Conservation (phyloP, 176 grass and related monocot genomes). For the Cenchrus fungigraminus region DNA sequence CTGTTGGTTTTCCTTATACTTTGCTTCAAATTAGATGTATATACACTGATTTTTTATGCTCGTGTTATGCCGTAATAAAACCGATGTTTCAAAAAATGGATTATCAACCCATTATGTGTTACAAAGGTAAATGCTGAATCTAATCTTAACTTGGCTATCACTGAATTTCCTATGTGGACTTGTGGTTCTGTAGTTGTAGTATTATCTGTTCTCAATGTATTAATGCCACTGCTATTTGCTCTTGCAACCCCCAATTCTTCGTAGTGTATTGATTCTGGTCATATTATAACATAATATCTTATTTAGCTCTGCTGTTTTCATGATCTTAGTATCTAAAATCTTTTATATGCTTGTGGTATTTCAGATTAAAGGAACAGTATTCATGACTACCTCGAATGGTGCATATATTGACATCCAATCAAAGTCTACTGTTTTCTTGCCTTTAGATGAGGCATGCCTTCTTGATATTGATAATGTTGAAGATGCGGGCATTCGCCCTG, state of each 20-base stretch:
- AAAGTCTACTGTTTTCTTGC: constrained; percentile 83
- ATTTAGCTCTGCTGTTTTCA: neutral
- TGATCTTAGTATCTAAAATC: constrained; percentile 27
- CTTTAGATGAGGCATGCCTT: constrained; percentile 79
- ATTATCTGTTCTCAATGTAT: neutral
- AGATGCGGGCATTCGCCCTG: constrained; percentile 80
- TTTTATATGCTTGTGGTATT: constrained; percentile 26
- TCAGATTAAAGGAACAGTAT: constrained; percentile 89
- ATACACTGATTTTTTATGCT: neutral
- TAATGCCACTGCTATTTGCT: neutral
- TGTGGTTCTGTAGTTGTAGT: neutral
- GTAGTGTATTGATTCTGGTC: neutral
- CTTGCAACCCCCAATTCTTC: neutral
- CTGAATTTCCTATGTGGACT: neutral
- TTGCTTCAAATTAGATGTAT: neutral
- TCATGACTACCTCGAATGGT: constrained; percentile 67
- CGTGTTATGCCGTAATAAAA: neutral
- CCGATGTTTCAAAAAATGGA: neutral
- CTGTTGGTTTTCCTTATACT: neutral
- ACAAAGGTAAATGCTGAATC: neutral
- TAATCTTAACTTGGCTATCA: neutral
- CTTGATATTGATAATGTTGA: constrained; percentile 69
- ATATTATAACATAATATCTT: neutral
- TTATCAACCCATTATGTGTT: neutral
- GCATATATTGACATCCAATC: constrained; percentile 83